phyloP scores from a whole-genome alignment of 495 filamentous ascomycete species.

The Penicillium angulare region DNA sequence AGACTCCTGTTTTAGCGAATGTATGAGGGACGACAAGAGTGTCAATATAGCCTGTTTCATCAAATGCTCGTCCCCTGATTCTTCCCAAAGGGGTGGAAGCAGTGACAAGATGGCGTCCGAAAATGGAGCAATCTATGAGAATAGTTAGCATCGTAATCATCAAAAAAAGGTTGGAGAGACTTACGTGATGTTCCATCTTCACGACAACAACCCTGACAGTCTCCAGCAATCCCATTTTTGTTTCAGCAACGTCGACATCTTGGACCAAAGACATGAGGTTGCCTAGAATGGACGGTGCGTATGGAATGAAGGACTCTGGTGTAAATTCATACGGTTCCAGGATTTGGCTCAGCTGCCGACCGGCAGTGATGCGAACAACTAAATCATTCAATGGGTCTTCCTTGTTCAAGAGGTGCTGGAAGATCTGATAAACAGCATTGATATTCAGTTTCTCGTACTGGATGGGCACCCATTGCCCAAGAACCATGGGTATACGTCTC shows the following conservation, averaged over 20 bases:
- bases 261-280: slow-evolving; percentile 71
- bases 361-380: slow-evolving; percentile 88
- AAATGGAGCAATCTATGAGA: slow-evolving; percentile 58
- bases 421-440: slow-evolving; percentile 81
- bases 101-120: slow-evolving; percentile 76
- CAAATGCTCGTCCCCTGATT: slow-evolving; percentile 73
- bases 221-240: slow-evolving; percentile 80
- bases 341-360: slow-evolving; percentile 73
- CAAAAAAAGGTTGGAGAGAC: slow-evolving; percentile 1
- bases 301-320: slow-evolving; percentile 67
- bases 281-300: slow-evolving; percentile 64
- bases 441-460: slow-evolving; percentile 61
- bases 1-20: slow-evolving; percentile 73
- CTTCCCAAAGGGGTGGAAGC: slow-evolving; percentile 82
- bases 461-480: slow-evolving; percentile 86
- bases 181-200: slow-evolving; percentile 72
- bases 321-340: slow-evolving; percentile 84
- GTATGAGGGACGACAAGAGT: slow-evolving; percentile 73
- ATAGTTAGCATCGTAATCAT: slow-evolving; percentile 7
- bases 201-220: slow-evolving; percentile 78
- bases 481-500: slow-evolving; percentile 78
- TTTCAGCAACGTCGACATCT: slow-evolving; percentile 80
- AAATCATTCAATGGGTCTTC: slow-evolving; percentile 80
- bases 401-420: slow-evolving; percentile 78
- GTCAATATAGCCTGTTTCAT: slow-evolving; percentile 92